A percentile compares a stretch with the other conserved stretches of the same genome.
Conservation (phyloP, 1,284 basidiomycete species). For the Apiotrichum domesticum region DNA sequence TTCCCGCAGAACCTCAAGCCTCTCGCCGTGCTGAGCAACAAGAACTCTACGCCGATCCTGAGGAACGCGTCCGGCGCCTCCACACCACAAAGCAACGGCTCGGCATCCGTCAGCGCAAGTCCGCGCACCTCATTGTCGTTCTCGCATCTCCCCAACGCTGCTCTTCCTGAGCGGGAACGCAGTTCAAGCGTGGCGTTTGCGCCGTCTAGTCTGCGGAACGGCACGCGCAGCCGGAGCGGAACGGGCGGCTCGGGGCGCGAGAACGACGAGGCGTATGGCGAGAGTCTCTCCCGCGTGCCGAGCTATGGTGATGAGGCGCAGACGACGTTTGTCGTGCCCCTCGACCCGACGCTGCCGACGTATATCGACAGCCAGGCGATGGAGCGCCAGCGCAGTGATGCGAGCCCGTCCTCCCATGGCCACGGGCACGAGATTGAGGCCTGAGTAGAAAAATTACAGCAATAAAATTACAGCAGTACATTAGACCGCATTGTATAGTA, state of each 20-base stretch:
- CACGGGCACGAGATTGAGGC: no score
- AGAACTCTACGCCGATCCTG: slow-evolving; percentile 20
- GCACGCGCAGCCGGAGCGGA: not conserved
- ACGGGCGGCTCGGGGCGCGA: not conserved
- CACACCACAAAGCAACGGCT: not conserved
- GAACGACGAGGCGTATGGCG: slow-evolving; percentile 12
- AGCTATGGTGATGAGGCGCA: slow-evolving; percentile 58
- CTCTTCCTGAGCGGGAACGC: not conserved
- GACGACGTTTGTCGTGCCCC: slow-evolving; percentile 57
- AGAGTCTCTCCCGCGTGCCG: slow-evolving; percentile 59
- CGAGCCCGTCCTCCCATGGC: not conserved
- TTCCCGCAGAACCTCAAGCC: slow-evolving; percentile 18
- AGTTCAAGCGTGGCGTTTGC: slow-evolving; percentile 7
- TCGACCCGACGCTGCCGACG: slow-evolving; percentile 70
- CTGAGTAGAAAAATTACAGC: no score
- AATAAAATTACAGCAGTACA: no score
- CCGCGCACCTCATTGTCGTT: slow-evolving; percentile 11
- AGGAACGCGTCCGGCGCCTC: slow-evolving; percentile 2
- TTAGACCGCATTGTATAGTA: no score
- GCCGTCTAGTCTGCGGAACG: not conserved
- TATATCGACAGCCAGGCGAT: slow-evolving; percentile 60
- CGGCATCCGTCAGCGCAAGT: not conserved
- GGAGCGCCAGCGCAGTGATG: slow-evolving; percentile 10
- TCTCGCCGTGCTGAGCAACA: slow-evolving; percentile 4
- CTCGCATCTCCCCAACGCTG: slow-evolving; percentile 13